Base-by-base conservation (phyloP, 2,329 filamentous ascomycete species). In the Verticillium zaregamsianum region DNA sequence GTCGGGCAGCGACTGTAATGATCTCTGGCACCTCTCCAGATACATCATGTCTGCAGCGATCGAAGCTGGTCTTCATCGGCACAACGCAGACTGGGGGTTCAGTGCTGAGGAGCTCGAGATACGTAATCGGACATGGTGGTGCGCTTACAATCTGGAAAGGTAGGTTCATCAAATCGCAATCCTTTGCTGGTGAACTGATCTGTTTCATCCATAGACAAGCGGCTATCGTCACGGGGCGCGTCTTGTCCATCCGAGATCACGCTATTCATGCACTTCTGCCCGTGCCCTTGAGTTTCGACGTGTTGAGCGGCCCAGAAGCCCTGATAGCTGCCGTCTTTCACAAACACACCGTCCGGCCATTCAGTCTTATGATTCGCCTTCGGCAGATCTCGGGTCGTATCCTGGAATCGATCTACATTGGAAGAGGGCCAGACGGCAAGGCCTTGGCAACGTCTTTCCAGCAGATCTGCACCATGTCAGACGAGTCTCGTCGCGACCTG, bases 31-130 rank as follows among this genome's bases (percentile, higher is more conserved):
- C 4, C 56, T 70, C 3, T 64, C 62, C 9, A 64, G 68, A 5
- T 70, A 70, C 11, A 59, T 65, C 31, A 70, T 70, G 68, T 70
- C 69, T 3, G 60, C 61, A n/a, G 68, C 68, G 4, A 64, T 70
- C 32, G 68, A 69, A 57, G 45, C 61, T 14, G 68, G 68, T 1
- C 64, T 70, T 5, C 68, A 70, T 45, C 67, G 68, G 2, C 68
- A 68, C 31, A 63, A 66, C 15, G 58, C 59, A 1, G 61, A 63
- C 23, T 64, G 65, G 62, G 65, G 66, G 8, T 66, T 69, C 11
- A 62, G 59, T 11, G 32, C 60, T 1, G 68, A 70, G 7, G 68
- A 69, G 11, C 39, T 64, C 5, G 68, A 70, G 37, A 59, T 63
- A 6, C 66, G 68, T 2, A 67, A 65, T 15, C 62, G 68, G 4